Evolutionary conservation across 2,329 filamentous ascomycete genomes (phyloP).

Genomic region (Blastomyces parvus): DNA sequence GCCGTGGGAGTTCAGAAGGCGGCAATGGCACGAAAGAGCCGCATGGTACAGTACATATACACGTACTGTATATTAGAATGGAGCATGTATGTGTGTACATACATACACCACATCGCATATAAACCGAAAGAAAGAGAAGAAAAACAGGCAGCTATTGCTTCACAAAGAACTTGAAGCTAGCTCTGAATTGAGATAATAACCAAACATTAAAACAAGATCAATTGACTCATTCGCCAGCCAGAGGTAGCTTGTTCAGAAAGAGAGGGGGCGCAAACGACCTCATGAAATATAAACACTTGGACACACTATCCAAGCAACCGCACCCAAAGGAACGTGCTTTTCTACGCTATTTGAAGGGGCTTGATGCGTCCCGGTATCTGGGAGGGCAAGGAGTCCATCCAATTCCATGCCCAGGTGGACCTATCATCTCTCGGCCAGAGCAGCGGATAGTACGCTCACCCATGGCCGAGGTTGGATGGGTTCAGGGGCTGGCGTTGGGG

Average conservation of each 20-base stretch:
- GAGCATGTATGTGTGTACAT: too few species aligned
- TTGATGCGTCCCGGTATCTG: not conserved
- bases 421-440: not conserved
- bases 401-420: not conserved
- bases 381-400: not conserved
- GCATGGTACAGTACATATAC: not conserved
- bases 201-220: not conserved
- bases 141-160: not conserved
- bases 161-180: not conserved
- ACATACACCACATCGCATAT: not conserved
- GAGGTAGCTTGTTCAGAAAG: too few species aligned
- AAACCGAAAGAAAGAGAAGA: not conserved
- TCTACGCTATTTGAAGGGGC: not conserved
- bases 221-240: too few species aligned
- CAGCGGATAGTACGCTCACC: not conserved
- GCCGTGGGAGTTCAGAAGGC: not conserved
- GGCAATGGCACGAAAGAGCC: not conserved
- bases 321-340: too few species aligned
- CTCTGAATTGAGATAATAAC: not conserved
- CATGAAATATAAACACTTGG: not conserved
- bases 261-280: too few species aligned
- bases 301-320: not conserved
- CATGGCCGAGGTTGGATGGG: not conserved
- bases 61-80: too few species aligned
- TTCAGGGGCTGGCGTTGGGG: too few species aligned